Base-by-base conservation (phyloP, 2,329 filamentous ascomycete species). In the Neonectria faginata region DNA sequence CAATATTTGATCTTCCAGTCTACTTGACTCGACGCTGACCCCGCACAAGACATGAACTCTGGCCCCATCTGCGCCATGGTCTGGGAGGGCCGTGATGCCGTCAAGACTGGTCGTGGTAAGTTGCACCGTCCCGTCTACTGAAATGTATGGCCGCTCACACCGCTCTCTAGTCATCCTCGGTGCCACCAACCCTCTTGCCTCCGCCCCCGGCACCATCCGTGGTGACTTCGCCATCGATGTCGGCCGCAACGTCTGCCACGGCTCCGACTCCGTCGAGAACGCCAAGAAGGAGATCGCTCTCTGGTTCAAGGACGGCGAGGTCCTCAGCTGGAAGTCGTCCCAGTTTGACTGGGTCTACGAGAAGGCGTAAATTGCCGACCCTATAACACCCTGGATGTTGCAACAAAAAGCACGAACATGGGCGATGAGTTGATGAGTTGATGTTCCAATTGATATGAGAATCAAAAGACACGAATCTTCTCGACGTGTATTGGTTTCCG, bases 171-270 rank as follows among this genome's bases (percentile, higher is more conserved):
- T 86, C 83, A 91, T 99, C 82, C 94, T 99, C 83, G 96, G 96
- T 85, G 96, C 96, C 85, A 99, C 96, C 89, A 98, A 99, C 92
- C 96, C 96, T 79, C 89, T 96, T 73, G 92, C 91, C 80, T 98
- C 95, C 63, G 89, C 91, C 78, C 96, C 96, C 71, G 96, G 96
- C 82, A 99, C 96, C 86, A 99, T 99, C 89, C 95, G 96, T 86
- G 95, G 94, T 83, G 92, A 95, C 87, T 94, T 82, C 82, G 92
- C 92, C 82, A 92, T 95, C 76, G 89, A 84, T 66, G 80, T 83
- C 80, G 96, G 96, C 85, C 93, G 95, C 83, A 99, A 99, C 88
- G 94, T 98, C 86, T 98, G 95, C 92, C 96, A 99, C 91, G 96
- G 96, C 82, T 97, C 94, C 84, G 96, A 99, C 89, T 90, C 88